phyloP scores from a whole-genome alignment of 257 asterid species.

The Fraxinus americana region DNA sequence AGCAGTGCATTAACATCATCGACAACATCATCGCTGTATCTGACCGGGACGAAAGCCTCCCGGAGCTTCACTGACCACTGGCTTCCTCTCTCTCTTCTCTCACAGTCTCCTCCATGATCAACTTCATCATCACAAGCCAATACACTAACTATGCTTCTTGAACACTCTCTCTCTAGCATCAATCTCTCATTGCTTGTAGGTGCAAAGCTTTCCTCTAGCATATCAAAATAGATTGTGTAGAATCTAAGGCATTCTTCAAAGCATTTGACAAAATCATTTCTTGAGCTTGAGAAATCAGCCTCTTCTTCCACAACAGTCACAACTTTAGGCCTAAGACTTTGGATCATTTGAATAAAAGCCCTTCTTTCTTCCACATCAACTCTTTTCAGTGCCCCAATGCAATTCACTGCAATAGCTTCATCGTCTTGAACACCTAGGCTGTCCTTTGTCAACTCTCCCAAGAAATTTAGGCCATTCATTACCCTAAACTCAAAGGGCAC shows the following conservation, averaged over 20 bases:
- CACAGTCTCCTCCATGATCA: constrained; percentile 37
- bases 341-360: constrained; percentile 38
- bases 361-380: constrained; percentile 40
- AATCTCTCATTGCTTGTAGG: constrained; percentile 74
- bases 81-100: constrained; percentile 67
- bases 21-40: constrained; percentile 68
- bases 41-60: constrained; percentile 31
- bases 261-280: constrained; percentile 50
- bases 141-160: constrained; percentile 72
- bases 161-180: constrained; percentile 80
- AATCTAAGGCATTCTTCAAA: constrained; percentile 84
- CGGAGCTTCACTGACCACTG: constrained; percentile 73
- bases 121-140: constrained; percentile 63
- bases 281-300: constrained; percentile 61
- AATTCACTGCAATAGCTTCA: constrained; percentile 75
- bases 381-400: constrained; percentile 56
- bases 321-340: constrained; percentile 52
- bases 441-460: constrained; percentile 59
- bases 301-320: constrained; percentile 83
- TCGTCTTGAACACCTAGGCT: constrained; percentile 50
- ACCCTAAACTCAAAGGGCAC: constrained; percentile 86
- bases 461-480: constrained; percentile 37
- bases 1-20: constrained; percentile 79
- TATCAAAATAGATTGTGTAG: constrained; percentile 67
- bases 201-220: constrained; percentile 72